Evolutionary conservation across 2,329 filamentous ascomycete genomes (phyloP).

Genomic region (Dryadomyces quercus-mongolicae): DNA sequence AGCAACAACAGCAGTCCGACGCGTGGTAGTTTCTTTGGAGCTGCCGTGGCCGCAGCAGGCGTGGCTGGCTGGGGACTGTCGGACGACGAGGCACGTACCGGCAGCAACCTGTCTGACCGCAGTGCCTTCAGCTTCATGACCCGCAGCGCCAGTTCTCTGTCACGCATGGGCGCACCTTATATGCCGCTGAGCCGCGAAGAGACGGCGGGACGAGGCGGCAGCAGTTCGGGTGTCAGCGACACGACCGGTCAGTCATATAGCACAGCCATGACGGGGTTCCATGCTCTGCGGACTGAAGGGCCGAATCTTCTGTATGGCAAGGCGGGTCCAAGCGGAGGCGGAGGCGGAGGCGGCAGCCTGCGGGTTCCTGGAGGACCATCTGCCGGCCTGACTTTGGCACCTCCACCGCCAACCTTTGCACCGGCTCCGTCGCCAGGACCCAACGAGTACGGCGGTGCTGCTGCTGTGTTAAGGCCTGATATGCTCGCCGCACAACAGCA

Average conservation of each 20-base stretch:
- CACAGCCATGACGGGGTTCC: conserved; percentile 29
- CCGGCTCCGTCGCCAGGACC: background rate
- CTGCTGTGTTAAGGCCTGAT: background rate
- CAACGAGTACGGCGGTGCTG: background rate
- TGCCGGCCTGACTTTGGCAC: background rate
- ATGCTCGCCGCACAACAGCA: background rate
- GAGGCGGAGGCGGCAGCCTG: background rate
- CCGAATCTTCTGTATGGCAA: conserved; percentile 27
- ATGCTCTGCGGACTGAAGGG: conserved; percentile 38
- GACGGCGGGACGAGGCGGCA: conserved; percentile 9
- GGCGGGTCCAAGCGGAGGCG: background rate
- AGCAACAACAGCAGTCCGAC: conserved; percentile 15
- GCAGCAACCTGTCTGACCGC: conserved; percentile 43
- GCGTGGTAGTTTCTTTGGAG: conserved; percentile 6
- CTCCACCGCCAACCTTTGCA: background rate
- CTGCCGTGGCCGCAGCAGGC: background rate
- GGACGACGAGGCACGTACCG: conserved; percentile 40
- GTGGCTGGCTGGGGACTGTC: background rate
- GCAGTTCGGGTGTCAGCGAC: conserved; percentile 19
- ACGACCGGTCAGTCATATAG: conserved; percentile 31
- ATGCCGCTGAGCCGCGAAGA: background rate
- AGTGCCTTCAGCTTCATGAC: conserved; percentile 28
- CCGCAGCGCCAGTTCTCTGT: conserved; percentile 16
- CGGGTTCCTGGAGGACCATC: background rate
- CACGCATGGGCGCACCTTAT: conserved; percentile 15